Conservation (phyloP, 768 basidiomycete species). For the Cystobasidium ongulense region DNA sequence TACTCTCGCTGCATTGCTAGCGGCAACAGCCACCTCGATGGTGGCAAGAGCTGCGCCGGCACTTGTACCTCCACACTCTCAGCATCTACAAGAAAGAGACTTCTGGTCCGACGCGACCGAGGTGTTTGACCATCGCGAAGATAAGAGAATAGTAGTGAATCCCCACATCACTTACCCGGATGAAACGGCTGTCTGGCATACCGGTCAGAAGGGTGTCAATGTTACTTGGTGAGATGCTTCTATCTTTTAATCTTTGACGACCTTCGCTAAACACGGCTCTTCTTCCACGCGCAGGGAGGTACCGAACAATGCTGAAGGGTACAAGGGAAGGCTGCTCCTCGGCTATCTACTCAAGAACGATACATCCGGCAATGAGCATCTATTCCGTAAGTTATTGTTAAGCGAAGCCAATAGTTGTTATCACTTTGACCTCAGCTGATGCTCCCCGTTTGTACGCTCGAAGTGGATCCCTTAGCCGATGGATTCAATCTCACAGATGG, state of each 20-base stretch:
- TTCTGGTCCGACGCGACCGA: neutral
- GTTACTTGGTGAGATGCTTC: conserved; percentile 25
- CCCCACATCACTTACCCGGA: conserved; percentile 20
- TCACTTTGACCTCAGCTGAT: neutral
- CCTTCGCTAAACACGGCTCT: no score
- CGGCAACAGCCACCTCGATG: neutral
- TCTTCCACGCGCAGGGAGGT: neutral
- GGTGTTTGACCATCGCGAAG: neutral
- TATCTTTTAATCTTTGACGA: no score
- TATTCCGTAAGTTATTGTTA: conserved; percentile 2
- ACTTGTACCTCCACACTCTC: neutral
- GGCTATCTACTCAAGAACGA: conserved; percentile 24
- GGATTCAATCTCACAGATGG: conserved; percentile 29
- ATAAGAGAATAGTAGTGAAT: conserved; percentile 17
- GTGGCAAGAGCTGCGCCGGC: neutral
- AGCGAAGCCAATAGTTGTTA: neutral
- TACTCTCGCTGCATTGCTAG: neutral
- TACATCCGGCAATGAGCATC: conserved; percentile 21
- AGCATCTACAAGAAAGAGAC: neutral
- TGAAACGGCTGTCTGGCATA: conserved; percentile 23
- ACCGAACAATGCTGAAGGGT: neutral
- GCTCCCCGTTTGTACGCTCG: neutral
- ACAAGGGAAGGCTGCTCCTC: conserved; percentile 18
- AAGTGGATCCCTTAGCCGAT: conserved; percentile 9
- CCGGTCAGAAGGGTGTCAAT: conserved; percentile 12